phyloP scores from a whole-genome alignment of 176 grass and related monocot genomes.

The Aegilops longissima region DNA sequence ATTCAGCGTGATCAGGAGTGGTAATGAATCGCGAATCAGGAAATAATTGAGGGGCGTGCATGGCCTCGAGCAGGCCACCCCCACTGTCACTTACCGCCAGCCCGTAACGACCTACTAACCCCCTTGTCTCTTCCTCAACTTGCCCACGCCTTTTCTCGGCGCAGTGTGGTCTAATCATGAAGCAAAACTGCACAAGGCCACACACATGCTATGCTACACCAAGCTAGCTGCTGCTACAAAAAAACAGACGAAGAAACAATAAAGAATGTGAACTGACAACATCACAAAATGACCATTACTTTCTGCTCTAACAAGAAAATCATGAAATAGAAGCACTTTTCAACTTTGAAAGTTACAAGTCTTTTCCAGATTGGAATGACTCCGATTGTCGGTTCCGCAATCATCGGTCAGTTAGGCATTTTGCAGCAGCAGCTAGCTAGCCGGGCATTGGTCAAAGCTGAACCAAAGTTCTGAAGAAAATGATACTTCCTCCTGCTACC shows the following conservation, averaged over 20 bases:
- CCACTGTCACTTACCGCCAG: conserved; percentile 15
- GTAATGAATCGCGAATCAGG: background rate
- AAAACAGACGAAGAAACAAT: background rate
- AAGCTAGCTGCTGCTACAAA: background rate
- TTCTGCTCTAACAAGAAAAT: background rate
- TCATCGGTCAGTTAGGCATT: conserved; percentile 26
- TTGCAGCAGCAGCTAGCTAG: background rate
- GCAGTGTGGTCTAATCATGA: conserved; percentile 15
- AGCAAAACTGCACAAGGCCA: conserved; percentile 3
- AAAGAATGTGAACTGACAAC: background rate
- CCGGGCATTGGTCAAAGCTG: background rate
- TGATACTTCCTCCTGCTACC: background rate
- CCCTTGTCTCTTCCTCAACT: conserved; percentile 41
- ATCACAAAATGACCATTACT: background rate
- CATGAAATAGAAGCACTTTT: too few relatives aligned
- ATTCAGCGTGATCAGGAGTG: background rate
- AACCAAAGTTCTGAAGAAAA: background rate
- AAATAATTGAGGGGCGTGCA: conserved; percentile 20
- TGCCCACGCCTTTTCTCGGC: conserved; percentile 6
- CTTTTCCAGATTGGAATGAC: background rate
- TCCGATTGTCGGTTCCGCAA: conserved; percentile 11
- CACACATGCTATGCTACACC: background rate
- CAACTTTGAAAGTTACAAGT: background rate
- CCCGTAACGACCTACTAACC: conserved; percentile 34
- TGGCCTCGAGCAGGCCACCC: conserved; percentile 3